Base-by-base conservation (phyloP, 306 rosid species). In the Nissolia schottii region DNA sequence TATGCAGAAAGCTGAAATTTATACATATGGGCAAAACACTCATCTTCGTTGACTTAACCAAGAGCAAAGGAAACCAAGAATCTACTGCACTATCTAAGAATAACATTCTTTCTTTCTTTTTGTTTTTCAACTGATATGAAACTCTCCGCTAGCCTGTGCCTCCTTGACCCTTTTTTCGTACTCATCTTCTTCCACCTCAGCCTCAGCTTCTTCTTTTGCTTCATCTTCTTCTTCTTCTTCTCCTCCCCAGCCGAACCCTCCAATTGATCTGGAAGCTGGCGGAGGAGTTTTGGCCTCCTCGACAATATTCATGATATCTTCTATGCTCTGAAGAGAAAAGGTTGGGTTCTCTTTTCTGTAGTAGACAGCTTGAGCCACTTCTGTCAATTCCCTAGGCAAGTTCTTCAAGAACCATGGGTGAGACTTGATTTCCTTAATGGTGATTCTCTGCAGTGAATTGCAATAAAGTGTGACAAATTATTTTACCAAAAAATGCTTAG, bases 331-430 rank as follows among this genome's bases (percentile, higher is more conserved):
- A 79, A 77, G 87, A 59, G 96, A 90, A 79, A 82, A 90, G 63
- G 88, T 86, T 64, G 96, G 96, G 58, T 90, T 87, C 69, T 86
- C 96, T 79, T 71, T 90, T 79, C 79, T 80, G 84, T 87, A 84
- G 87, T 87, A 86, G 57, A 81, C 77, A 66, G 76, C 85, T 86
- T 90, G 96, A 68, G 88, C 91, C 70, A 84, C 71, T 75, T 90
- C 96, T 18, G 93, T 90, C 68, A 90, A 83, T 82, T 90, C 96
- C 81, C 93, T 84, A 1, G 96, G 96, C 80, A 90, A 84, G 87
- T 90, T 87, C 87, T 87, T 90, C 27, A 86, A 55, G 79, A 90
- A 90, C 96, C 96, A 90, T 12, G 93, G 93, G 55, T 90, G 93
- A 51, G 75, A 78, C 89, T 90, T 90, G 82, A 90, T 86, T 64